Percentiles rank a stretch among this genome's conserved stretches.
phyloP scores from a whole-genome alignment of 805 yeast genomes.

The Priceomyces haplophilus region DNA sequence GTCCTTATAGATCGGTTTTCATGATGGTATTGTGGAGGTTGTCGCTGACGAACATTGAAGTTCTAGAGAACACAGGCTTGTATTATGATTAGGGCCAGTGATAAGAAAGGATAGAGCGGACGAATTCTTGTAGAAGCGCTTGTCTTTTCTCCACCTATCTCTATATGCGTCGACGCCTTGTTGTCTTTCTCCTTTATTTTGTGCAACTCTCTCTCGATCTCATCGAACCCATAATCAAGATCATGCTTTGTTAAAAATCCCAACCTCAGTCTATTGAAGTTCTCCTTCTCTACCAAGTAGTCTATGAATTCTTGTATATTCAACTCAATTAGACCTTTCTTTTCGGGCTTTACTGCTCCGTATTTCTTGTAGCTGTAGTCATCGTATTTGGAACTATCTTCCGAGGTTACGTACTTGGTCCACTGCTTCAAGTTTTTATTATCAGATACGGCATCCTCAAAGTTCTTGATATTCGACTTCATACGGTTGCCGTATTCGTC shows the following conservation, averaged over 20 bases:
- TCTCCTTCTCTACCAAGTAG: conserved; percentile 26
- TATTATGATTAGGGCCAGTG: neutral
- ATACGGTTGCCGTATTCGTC: conserved; percentile 7
- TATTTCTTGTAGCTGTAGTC: conserved; percentile 4
- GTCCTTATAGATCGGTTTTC: conserved; percentile 65
- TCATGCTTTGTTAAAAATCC: conserved; percentile 23
- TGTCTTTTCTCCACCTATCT: conserved; percentile 29
- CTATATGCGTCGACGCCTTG: conserved; percentile 15
- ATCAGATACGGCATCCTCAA: conserved; percentile 23
- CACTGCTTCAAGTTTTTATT: conserved; percentile 22
- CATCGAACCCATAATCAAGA: conserved; percentile 36
- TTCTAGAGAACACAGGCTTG: conserved; percentile 22
- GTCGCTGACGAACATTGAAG: conserved; percentile 55
- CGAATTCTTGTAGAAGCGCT: neutral
- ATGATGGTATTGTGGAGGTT: conserved; percentile 76
- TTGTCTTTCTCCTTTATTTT: conserved; percentile 20
- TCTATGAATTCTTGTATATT: conserved; percentile 29
- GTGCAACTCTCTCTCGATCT: conserved; percentile 36
- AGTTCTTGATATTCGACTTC: conserved; percentile 24
- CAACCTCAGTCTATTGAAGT: conserved; percentile 26
- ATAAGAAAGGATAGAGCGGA: neutral
- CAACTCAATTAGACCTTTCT: conserved; percentile 14
- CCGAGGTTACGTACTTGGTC: conserved; percentile 8
- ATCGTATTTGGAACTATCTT: conserved; percentile 3
- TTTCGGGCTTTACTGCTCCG: conserved; percentile 16